Evolutionary conservation across 306 rosid genomes (phyloP), one percentile per base, ranked within the genome.

Genomic region (Quercus wislizeni): DNA sequence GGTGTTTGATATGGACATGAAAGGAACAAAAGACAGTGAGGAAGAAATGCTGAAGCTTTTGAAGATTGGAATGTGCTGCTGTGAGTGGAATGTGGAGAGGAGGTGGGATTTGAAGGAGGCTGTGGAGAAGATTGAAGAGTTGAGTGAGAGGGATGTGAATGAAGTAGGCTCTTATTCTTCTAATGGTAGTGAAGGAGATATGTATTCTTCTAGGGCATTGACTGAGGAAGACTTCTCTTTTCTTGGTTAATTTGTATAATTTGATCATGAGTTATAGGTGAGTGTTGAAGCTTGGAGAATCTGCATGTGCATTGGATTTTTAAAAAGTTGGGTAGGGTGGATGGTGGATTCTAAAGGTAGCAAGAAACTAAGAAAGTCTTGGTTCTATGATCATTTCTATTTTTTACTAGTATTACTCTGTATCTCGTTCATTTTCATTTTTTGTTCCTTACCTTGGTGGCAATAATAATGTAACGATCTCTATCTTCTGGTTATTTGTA

Each of bases 41-140:
- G 92, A 90, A 1, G 90, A 92, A 59, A 86, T 92, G 93, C 2
- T 90, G 81, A 90, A 87, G 86, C 75, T 92, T 55, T 75, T 92
- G 82, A 92, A 89, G 78, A 85, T 92, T 61, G 97, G 93, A 1
- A 75, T 92, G 90, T 82, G 86, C 2, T 92, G 97, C 61, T 86
- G 93, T 71, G 97, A 92, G 52, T 75, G 79, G 79, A 43, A 68
- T 30, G 84, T 80, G 43, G 88, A 86, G 81, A 61, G 68, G 43
- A 80, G 96, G 76, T 90, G 86, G 92, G 86, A 67, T 69, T 87
- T 90, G 93, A 88, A 28, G 62, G 90, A 88, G 43, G 92, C 92
- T 1, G 81, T 89, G 75, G 86, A 80, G 4, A 86, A 81, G 87
- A 90, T 89, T 59, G 89, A 86, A 21, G 91, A 89, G 71, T 69